Base-by-base conservation (phyloP, 768 basidiomycete genomes). In the Mycena capillaripes region DNA sequence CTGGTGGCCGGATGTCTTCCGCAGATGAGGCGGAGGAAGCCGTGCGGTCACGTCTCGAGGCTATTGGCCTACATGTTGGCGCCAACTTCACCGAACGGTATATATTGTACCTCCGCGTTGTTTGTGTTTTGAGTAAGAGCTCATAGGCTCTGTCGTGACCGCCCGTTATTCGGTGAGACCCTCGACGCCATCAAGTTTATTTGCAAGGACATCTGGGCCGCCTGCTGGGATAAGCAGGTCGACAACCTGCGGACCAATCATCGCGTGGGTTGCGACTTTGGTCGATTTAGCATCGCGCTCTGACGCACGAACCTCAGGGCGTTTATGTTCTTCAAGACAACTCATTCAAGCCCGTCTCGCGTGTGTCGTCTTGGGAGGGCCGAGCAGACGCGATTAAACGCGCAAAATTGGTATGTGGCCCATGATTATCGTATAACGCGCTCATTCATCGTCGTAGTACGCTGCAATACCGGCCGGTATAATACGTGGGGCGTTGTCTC, bases 221-320 rank as follows among this genome's bases (percentile, higher is more conserved):
- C 92, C 25, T 93, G 93, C 66, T 98, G 95, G 92, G 94, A 96
- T 62, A 97, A 97, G 79, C 97, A 97, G 79, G 95, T 98, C 1
- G 97, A 98, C 78, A 98, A 98, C 80, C 83, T 98, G 69, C 90
- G 97, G 53, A 98, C 97, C 19, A 98, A 98, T 80, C 97, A 97
- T 81, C 87, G 97, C 58, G 96, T 96, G 78, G 46, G 90, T 83
- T 27, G 21, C 19, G 19, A 16, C 19, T 53, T 52, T 4, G 52
- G 53, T 56, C 68, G 23, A 3, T 16, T 34, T 27, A 16, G 11
- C 44, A 32, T 66, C 36, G 36, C 68, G 30, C 46, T 59, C 30
- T 19, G 9, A 29, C 32, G n/a, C 66, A 29, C 16, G 21, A 3
- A 10, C 30, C 60, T 42, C 60, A 97, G 96, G 97, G 97, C 6